These are phyloP conservation scores for Pleurotus tuber-regium DNA, from an alignment of 768 basidiomycete species.

Conservation along the genomic window DNA sequence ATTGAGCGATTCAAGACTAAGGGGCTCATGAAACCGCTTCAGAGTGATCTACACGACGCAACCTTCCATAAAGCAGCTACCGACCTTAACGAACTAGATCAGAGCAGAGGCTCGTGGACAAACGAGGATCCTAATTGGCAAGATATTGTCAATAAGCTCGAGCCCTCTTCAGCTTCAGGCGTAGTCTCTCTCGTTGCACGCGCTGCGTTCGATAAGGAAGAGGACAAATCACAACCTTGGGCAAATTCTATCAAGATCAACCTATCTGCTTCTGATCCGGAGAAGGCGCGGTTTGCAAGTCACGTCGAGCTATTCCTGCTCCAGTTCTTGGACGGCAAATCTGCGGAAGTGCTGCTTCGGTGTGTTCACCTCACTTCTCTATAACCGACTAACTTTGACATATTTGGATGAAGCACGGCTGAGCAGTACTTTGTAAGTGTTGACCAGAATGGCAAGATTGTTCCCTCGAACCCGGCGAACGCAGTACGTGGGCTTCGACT, in stretches of 20 bases:
- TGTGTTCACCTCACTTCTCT: neutral
- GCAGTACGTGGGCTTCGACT: too few relatives aligned
- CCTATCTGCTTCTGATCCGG: neutral
- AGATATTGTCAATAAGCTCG: neutral
- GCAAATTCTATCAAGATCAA: constrained; percentile 1
- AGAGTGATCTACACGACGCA: constrained; percentile 6
- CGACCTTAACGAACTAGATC: constrained; percentile 2
- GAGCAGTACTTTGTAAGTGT: neutral
- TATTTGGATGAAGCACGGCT: neutral
- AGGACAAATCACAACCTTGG: too few relatives aligned
- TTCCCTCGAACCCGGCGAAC: too few relatives aligned
- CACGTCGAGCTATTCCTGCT: constrained; percentile 1
- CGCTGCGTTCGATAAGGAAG: neutral
- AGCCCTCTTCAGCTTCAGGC: neutral
- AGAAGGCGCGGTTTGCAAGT: neutral
- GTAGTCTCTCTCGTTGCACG: neutral
- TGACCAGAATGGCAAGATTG: neutral
- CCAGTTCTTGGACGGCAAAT: neutral
- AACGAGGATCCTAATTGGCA: constrained; percentile 8
- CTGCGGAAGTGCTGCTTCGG: constrained; percentile 4
- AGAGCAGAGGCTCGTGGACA: constrained; percentile 4
- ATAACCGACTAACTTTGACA: neutral
- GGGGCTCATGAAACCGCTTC: constrained; percentile 8
- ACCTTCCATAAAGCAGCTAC: neutral
- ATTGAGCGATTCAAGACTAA: constrained; percentile 13